phyloP scores from a whole-genome alignment of 495 filamentous ascomycete species.

The Glarea lozoyensis region DNA sequence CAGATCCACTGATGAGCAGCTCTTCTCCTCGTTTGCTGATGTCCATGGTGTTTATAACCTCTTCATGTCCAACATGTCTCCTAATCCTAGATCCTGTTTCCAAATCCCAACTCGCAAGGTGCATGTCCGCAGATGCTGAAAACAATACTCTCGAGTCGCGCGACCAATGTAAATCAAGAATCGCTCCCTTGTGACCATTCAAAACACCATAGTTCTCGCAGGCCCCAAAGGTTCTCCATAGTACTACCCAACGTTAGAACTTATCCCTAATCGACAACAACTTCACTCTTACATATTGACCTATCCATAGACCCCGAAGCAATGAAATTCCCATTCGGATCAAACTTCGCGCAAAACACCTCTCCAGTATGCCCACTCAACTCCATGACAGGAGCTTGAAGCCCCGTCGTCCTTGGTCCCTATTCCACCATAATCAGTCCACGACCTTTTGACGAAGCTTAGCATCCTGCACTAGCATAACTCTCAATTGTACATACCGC shows the following conservation, averaged over 20 bases:
- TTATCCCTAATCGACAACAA: background rate
- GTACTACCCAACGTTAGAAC: constrained; percentile 43
- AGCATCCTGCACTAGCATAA: constrained; percentile 10
- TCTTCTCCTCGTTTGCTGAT: constrained; percentile 84
- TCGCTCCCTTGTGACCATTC: constrained; percentile 78
- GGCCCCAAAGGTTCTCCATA: constrained; percentile 86
- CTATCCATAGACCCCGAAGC: constrained; percentile 95
- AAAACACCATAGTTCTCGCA: constrained; percentile 90
- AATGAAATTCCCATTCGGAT: constrained; percentile 76
- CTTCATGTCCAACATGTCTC: constrained; percentile 86
- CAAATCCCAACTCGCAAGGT: constrained; percentile 89
- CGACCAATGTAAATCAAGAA: constrained; percentile 94
- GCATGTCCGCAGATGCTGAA: constrained; percentile 88
- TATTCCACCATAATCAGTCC: constrained; percentile 29
- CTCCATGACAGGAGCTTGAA: constrained; percentile 93
- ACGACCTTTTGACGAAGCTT: constrained; percentile 15
- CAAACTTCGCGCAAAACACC: constrained; percentile 85
- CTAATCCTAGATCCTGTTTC: constrained; percentile 82
- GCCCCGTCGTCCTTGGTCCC: constrained; percentile 73
- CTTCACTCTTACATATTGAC: constrained; percentile 62
- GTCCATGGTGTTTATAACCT: constrained; percentile 85
- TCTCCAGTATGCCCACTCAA: constrained; percentile 73
- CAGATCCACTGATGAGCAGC: constrained; percentile 75
- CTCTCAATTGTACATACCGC: constrained; percentile 49
- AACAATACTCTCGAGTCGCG: constrained; percentile 86